Percentiles rank a stretch among this genome's conserved stretches.
Conservation (phyloP, 116 monocot genomes). For the Papilionanthe hybrid region DNA sequence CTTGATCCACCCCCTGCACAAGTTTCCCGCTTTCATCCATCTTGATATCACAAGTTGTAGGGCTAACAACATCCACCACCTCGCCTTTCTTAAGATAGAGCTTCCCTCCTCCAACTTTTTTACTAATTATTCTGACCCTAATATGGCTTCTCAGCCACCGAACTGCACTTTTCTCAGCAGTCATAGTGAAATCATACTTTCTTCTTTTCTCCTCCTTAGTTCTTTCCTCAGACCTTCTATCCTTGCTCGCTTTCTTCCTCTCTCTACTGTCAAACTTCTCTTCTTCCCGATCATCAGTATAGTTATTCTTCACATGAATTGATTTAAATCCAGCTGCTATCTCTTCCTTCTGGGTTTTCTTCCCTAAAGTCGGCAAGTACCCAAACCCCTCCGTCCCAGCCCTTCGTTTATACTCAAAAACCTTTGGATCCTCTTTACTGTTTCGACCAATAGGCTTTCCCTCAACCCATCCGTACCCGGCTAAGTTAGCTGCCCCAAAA, state of each 20-base stretch:
- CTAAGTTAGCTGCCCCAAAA: conserved; percentile 58
- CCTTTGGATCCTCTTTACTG: conserved; percentile 51
- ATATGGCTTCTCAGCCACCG: conserved; percentile 84
- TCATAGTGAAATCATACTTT: background rate
- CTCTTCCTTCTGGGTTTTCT: conserved; percentile 19
- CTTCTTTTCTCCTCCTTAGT: conserved; percentile 4
- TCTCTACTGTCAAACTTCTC: conserved; percentile 13
- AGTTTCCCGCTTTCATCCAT: conserved; percentile 76
- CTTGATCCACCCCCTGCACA: conserved; percentile 81
- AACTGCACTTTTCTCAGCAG: conserved; percentile 11
- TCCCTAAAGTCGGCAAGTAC: conserved; percentile 25
- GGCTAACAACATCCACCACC: conserved; percentile 79
- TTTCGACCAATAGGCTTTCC: conserved; percentile 70
- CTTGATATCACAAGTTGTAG: conserved; percentile 59
- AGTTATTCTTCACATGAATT: conserved; percentile 26
- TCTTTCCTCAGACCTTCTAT: conserved; percentile 14
- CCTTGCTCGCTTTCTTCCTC: conserved; percentile 13
- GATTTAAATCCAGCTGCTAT: conserved; percentile 34
- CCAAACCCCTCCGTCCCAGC: conserved; percentile 64
- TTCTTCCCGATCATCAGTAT: background rate
- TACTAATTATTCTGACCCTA: conserved; percentile 74
- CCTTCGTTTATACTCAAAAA: conserved; percentile 55
- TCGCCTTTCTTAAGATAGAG: conserved; percentile 80
- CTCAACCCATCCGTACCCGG: conserved; percentile 79
- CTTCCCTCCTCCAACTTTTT: conserved; percentile 57